Percentiles rank a stretch among this genome's conserved stretches.
Conservation (phyloP, 1,139 yeast species). For the Geotrichum siamense region DNA sequence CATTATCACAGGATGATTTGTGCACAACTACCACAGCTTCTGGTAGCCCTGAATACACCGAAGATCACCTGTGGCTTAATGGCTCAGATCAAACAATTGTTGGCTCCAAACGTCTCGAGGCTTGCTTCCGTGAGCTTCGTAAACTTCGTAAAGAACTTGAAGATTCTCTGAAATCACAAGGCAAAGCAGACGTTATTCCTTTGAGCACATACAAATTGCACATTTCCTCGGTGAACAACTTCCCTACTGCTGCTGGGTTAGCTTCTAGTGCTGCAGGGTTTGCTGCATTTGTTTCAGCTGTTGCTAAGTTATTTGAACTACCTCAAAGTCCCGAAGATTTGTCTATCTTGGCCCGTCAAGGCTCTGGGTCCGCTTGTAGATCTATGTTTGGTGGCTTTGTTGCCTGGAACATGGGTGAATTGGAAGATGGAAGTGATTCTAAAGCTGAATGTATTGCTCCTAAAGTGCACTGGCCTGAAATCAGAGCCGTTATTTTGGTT, state of each 20-base stretch:
- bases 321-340: conserved; percentile 78
- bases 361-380: conserved; percentile 97
- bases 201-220: conserved; percentile 62
- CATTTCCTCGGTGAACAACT: conserved; percentile 89
- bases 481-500: conserved; percentile 87
- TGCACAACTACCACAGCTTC: conserved; percentile 88
- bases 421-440: conserved; percentile 73
- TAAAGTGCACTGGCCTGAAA: conserved; percentile 77
- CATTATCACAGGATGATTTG: conserved; percentile 81
- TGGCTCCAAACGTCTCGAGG: conserved; percentile 60
- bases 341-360: conserved; percentile 91
- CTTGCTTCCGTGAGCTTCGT: conserved; percentile 74
- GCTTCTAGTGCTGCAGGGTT: conserved; percentile 98
- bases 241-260: conserved; percentile 98
- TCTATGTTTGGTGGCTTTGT: conserved; percentile 96
- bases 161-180: conserved; percentile 19
- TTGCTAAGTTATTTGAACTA: conserved; percentile 72
- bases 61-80: conserved; percentile 77
- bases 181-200: conserved; percentile 45
- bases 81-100: conserved; percentile 60
- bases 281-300: conserved; percentile 86
- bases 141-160: conserved; percentile 35
- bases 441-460: conserved; percentile 90
- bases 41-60: conserved; percentile 48
- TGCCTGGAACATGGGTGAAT: conserved; percentile 95